Conservation (phyloP, 345 rosid species). For the Arabidopsis arenosa region DNA sequence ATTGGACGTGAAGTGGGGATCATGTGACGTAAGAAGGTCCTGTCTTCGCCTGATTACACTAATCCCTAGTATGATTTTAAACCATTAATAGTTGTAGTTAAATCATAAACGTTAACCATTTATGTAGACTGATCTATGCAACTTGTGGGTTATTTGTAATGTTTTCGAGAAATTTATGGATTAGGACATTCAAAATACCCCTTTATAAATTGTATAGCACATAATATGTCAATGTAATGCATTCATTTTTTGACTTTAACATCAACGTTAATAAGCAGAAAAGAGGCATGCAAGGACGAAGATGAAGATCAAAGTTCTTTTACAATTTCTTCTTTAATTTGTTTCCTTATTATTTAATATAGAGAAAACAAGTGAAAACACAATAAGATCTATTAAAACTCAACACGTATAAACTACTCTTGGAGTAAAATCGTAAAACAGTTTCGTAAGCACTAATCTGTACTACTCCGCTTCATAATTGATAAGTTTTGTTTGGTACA, state of each 20-base stretch:
- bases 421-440: not conserved
- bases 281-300: not conserved
- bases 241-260: too few relatives aligned
- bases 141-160: too few relatives aligned
- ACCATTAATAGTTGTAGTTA: not conserved
- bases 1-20: conserved; percentile 28
- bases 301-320: not conserved
- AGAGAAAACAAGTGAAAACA: not conserved
- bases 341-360: not conserved
- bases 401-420: not conserved
- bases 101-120: not conserved
- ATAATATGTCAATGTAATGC: too few relatives aligned
- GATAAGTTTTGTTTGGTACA: too few relatives aligned
- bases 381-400: not conserved
- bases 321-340: not conserved
- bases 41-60: conserved; percentile 25
- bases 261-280: not conserved
- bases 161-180: not conserved
- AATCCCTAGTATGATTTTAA: not conserved
- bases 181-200: not conserved
- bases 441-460: too few relatives aligned
- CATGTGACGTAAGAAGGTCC: conserved; percentile 34
- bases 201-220: not conserved
- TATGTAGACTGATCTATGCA: too few relatives aligned
- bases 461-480: too few relatives aligned